A percentile compares a stretch with the other conserved stretches of the same genome.
These are phyloP conservation scores for Pseudogymnoascus sp. DNA, from an alignment of 2,329 filamentous ascomycete genomes.

Conservation along the genomic window DNA sequence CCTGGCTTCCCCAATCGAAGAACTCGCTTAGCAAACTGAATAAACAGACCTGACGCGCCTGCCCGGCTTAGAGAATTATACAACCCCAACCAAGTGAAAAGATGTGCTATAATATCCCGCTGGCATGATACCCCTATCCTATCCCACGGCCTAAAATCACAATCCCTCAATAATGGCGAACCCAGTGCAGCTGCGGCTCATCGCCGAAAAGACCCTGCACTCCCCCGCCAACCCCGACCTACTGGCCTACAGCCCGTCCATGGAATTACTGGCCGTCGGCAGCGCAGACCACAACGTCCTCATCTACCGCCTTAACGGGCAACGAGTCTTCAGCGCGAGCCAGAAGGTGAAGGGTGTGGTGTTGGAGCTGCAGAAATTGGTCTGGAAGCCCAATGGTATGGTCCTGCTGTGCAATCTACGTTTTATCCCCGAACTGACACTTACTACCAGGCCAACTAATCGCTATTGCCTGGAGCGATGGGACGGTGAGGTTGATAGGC, in stretches of 20 bases:
- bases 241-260: conserved; percentile 70
- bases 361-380: conserved; percentile 32
- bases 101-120: neutral
- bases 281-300: conserved; percentile 59
- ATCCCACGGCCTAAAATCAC: neutral
- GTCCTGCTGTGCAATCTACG: neutral
- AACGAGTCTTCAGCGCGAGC: conserved; percentile 49
- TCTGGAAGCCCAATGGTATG: conserved; percentile 31
- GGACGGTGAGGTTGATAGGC: conserved; percentile 65
- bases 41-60: conserved; percentile 9
- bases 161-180: conserved; percentile 7
- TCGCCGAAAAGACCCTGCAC: conserved; percentile 50
- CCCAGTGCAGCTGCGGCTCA: conserved; percentile 34
- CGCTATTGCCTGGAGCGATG: conserved; percentile 77
- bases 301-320: conserved; percentile 70
- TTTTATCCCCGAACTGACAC: too few species aligned
- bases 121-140: neutral
- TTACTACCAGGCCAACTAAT: conserved; percentile 55
- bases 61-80: neutral
- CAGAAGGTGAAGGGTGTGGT: conserved; percentile 29
- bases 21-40: conserved; percentile 10
- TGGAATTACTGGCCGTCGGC: conserved; percentile 73
- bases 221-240: conserved; percentile 46
- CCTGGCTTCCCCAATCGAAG: neutral
- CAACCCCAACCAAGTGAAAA: neutral